A percentile compares a stretch with the other conserved stretches of the same genome.
Conservation (phyloP, 345 rosid species). For the Gossypium bickii region DNA sequence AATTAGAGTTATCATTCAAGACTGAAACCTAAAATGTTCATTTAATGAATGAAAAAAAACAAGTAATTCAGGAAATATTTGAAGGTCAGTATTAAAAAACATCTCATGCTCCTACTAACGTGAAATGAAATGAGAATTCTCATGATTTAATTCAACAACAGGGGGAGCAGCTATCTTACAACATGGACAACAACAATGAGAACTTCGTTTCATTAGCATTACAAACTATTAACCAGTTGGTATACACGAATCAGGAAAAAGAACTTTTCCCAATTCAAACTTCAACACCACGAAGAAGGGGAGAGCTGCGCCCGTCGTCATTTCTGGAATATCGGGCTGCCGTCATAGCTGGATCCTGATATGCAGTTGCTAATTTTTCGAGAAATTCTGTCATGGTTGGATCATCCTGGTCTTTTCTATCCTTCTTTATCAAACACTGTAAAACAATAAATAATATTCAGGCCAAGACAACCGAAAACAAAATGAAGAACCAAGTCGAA, state of each 20-base stretch:
- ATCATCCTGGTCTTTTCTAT: slow-evolving; percentile 55
- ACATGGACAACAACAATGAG: too few relatives aligned
- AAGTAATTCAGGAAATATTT: too few relatives aligned
- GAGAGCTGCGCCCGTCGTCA: slow-evolving; percentile 35
- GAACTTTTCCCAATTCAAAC: slow-evolving; percentile 8
- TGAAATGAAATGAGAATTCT: not conserved
- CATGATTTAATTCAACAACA: not conserved
- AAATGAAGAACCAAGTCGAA: not conserved
- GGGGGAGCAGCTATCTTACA: not conserved
- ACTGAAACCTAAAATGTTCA: too few relatives aligned
- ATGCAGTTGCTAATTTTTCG: slow-evolving; percentile 51
- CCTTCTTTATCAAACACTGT: slow-evolving; percentile 81
- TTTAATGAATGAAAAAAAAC: too few relatives aligned
- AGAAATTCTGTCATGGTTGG: slow-evolving; percentile 55
- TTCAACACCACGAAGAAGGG: slow-evolving; percentile 41
- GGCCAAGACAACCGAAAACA: slow-evolving; percentile 7
- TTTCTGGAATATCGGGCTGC: slow-evolving; percentile 37
- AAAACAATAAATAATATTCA: slow-evolving; percentile 21
- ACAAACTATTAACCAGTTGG: not conserved
- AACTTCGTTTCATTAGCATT: not conserved
- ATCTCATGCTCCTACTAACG: too few relatives aligned
- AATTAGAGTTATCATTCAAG: too few relatives aligned
- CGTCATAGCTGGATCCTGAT: slow-evolving; percentile 64
- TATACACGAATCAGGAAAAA: not conserved
- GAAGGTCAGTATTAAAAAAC: too few relatives aligned